Percentiles rank a stretch among this genome's conserved stretches.
Conservation (phyloP, 331 rosid species). For the Prunus yedoensis region DNA sequence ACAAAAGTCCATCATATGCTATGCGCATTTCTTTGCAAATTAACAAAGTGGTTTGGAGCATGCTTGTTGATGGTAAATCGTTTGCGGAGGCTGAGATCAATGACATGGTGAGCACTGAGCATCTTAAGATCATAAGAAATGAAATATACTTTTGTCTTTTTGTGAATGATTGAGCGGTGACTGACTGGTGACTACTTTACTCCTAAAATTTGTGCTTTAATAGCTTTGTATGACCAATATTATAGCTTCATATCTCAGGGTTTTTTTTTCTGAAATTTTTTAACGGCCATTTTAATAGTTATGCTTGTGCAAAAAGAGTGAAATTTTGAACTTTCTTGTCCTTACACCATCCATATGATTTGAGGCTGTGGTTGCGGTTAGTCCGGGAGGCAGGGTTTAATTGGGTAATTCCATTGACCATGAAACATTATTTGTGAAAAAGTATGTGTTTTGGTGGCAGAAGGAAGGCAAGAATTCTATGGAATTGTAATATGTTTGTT, state of each 20-base stretch:
- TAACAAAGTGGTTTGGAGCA: conserved; percentile 91
- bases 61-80: conserved; percentile 98
- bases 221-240: neutral
- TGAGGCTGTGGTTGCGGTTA: too few relatives aligned
- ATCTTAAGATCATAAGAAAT: neutral
- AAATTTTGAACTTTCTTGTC: too few relatives aligned
- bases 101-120: conserved; percentile 78
- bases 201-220: neutral
- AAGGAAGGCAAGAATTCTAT: too few relatives aligned
- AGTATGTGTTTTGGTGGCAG: too few relatives aligned
- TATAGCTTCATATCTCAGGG: neutral
- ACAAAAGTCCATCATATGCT: conserved; percentile 96
- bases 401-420: too few relatives aligned
- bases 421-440: too few relatives aligned
- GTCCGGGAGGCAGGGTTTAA: too few relatives aligned
- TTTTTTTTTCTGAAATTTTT: too few relatives aligned
- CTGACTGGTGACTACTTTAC: neutral
- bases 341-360: too few relatives aligned
- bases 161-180: conserved; percentile 1
- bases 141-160: conserved; percentile 15
- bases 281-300: too few relatives aligned
- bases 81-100: conserved; percentile 97
- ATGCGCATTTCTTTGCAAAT: conserved; percentile 95
- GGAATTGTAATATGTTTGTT: too few relatives aligned
- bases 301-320: too few relatives aligned